Conservation (phyloP, 129 eudicot species). For the Silybum marianum region DNA sequence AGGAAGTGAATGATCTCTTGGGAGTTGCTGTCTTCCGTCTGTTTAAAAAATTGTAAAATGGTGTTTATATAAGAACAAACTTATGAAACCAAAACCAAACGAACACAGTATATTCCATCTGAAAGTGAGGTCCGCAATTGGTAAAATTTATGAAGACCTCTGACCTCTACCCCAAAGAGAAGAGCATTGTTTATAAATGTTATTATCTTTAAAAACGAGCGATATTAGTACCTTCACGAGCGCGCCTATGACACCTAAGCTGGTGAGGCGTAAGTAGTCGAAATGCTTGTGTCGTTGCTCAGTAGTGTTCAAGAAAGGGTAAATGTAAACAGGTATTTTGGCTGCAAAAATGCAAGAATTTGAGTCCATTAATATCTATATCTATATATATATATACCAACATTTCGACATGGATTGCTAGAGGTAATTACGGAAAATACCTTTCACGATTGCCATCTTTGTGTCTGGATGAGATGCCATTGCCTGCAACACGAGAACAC, state of each 20-base stretch:
- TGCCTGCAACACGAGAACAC: slow-evolving; percentile 25
- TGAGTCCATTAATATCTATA: background rate
- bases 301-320: slow-evolving; percentile 39
- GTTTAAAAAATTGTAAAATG: background rate
- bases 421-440: background rate
- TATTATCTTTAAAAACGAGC: too few relatives aligned
- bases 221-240: slow-evolving; percentile 45
- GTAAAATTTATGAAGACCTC: background rate
- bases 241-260: slow-evolving; percentile 48
- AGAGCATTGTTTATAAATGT: background rate
- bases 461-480: slow-evolving; percentile 41
- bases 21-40: slow-evolving; percentile 40
- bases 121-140: background rate
- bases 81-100: background rate
- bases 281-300: slow-evolving; percentile 31
- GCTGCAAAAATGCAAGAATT: slow-evolving; percentile 31
- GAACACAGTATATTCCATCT: background rate
- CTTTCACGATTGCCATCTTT: slow-evolving; percentile 30
- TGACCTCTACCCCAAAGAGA: background rate
- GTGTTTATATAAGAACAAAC: background rate
- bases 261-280: slow-evolving; percentile 42
- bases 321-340: slow-evolving; percentile 43
- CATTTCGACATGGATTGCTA: background rate
- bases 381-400: background rate
- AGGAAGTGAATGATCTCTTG: slow-evolving; percentile 42